These are phyloP conservation scores for Trypanosomatidae sp. DNA, from an alignment of 208 protist species.

Conservation along the genomic window DNA sequence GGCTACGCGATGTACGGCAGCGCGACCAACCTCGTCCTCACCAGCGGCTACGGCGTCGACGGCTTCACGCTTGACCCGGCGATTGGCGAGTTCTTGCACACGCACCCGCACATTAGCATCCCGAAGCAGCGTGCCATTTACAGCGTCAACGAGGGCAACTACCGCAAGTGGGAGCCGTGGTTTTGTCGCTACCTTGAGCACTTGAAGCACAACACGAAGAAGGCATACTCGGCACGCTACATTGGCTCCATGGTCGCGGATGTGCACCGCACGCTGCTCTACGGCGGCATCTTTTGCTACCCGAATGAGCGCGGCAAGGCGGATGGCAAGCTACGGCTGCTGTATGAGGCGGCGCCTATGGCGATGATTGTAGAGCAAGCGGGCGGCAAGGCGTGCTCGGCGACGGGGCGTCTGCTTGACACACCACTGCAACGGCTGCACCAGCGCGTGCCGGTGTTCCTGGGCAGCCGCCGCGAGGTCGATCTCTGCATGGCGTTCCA, in stretches of 20 bases:
- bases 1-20: conserved; percentile 95
- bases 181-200: conserved; percentile 58
- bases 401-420: conserved; percentile 73
- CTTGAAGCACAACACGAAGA: conserved; percentile 49
- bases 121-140: conserved; percentile 89
- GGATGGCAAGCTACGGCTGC: conserved; percentile 94
- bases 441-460: conserved; percentile 85
- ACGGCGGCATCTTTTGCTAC: conserved; percentile 98
- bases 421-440: conserved; percentile 77
- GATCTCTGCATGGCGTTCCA: conserved; percentile 69
- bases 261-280: conserved; percentile 96
- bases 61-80: conserved; percentile 93
- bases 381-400: conserved; percentile 77
- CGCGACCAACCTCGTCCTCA: conserved; percentile 90
- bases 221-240: conserved; percentile 70
- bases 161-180: conserved; percentile 58
- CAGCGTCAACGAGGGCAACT: conserved; percentile 96
- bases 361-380: conserved; percentile 85
- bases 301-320: conserved; percentile 82
- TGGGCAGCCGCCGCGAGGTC: conserved; percentile 85
- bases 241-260: conserved; percentile 95
- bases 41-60: conserved; percentile 82
- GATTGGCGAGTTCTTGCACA: conserved; percentile 96
- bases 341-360: conserved; percentile 96
- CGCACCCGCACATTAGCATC: conserved; percentile 89